Conservation (phyloP, 495 filamentous ascomycete genomes). For the Hamigera avellanea region DNA sequence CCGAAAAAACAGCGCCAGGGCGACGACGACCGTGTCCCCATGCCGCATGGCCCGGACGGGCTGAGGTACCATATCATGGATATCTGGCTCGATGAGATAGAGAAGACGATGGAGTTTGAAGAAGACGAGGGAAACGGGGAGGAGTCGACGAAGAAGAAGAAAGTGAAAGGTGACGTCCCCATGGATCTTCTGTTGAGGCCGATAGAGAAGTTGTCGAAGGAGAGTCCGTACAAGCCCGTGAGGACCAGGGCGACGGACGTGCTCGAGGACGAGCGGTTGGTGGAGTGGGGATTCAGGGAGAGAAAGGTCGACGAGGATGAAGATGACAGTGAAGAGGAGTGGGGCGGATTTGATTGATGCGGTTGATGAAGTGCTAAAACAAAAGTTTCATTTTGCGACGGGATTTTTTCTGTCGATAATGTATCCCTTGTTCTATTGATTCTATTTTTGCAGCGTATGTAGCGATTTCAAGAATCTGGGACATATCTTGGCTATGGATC, state of each 20-base stretch:
- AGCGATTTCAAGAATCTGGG: no score
- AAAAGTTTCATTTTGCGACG: neutral
- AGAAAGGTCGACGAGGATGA: constrained; percentile 22
- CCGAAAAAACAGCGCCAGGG: constrained; percentile 7
- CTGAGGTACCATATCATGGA: constrained; percentile 81
- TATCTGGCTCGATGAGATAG: constrained; percentile 80
- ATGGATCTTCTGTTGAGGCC: constrained; percentile 47
- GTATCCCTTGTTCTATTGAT: neutral
- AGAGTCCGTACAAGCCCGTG: constrained; percentile 60
- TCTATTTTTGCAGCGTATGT: no score
- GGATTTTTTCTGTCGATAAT: neutral
- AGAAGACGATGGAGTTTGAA: constrained; percentile 50
- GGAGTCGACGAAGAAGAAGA: no score
- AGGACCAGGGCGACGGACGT: constrained; percentile 59
- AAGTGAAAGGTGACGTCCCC: constrained; percentile 26
- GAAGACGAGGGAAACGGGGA: constrained; percentile 21
- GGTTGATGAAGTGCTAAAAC: neutral
- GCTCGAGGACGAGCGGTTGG: constrained; percentile 63
- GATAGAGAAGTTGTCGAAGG: constrained; percentile 39
- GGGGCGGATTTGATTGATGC: constrained; percentile 64
- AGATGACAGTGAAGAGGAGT: constrained; percentile 44
- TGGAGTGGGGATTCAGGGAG: constrained; percentile 40
- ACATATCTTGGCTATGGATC: no score
- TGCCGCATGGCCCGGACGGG: constrained; percentile 57
- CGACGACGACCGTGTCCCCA: constrained; percentile 21